phyloP scores from a whole-genome alignment of 2,329 filamentous ascomycete species.

The Trichoderma gracile region DNA sequence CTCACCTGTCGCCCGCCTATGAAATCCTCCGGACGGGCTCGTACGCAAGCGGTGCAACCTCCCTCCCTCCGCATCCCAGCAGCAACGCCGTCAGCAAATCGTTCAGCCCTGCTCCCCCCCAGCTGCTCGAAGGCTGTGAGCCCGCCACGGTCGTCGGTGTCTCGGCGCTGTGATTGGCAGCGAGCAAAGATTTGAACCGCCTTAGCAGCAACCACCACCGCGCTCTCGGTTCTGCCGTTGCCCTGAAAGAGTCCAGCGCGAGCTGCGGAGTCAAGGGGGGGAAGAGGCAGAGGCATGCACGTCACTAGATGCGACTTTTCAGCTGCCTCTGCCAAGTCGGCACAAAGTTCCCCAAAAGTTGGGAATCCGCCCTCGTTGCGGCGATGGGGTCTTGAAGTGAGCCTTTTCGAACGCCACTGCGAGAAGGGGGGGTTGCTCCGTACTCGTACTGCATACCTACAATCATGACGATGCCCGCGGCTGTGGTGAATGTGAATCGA shows the following conservation, averaged over 20 bases:
- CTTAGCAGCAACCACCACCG: slow-evolving; percentile 11
- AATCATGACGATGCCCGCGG: not conserved
- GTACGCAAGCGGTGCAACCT: too few species aligned
- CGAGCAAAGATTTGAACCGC: not conserved
- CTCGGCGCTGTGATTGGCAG: slow-evolving; percentile 10
- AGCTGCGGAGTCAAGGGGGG: slow-evolving; percentile 11
- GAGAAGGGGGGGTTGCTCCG: not conserved
- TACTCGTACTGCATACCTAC: too few species aligned
- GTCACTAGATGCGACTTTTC: slow-evolving; percentile 13
- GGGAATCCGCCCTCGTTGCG: not conserved
- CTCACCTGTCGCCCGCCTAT: not conserved
- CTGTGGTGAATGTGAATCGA: not conserved
- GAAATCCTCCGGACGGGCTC: too few species aligned
- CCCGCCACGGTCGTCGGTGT: not conserved
- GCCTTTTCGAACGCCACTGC: slow-evolving; percentile 4
- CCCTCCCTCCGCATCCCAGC: too few species aligned
- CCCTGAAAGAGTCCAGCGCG: slow-evolving; percentile 14
- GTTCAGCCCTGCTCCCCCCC: slow-evolving; percentile 14
- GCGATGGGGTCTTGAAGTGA: not conserved
- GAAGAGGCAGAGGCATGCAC: slow-evolving; percentile 1
- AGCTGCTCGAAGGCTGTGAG: not conserved
- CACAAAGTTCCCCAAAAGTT: not conserved
- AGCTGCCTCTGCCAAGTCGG: slow-evolving; percentile 9
- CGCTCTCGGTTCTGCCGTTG: slow-evolving; percentile 12
- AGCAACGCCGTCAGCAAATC: not conserved